Evolutionary conservation across 805 yeast genomes (phyloP), one percentile per base, ranked within the genome.

Genomic region (Schizosaccharomyces japonicus): DNA sequence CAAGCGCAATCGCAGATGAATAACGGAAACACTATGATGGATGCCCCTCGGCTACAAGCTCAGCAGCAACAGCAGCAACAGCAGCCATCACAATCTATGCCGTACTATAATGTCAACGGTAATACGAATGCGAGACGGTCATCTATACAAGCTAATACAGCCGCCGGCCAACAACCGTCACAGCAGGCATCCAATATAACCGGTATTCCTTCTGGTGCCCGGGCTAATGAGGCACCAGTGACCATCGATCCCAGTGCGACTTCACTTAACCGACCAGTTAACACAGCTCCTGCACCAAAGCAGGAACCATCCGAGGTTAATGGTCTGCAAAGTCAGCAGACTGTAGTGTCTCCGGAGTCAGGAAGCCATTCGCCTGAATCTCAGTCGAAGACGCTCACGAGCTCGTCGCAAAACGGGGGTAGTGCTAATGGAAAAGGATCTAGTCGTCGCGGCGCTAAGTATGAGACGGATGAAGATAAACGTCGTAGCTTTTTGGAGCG

Each of bases 401-500:
- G n/a, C n/a, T n/a, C n/a, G n/a, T n/a, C n/a, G n/a, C n/a, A n/a
- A n/a, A n/a, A 34, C 3, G 42, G 28, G 27, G 28, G 45, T 45
- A 50, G 50, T 45, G 25, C 39, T 26, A 51, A 49, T 57, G 56
- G 39, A 56, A 58, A 50, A 52, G 57, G 33, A 56, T 60, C 47
- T 66, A 70, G 27, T 36, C 42, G 42, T 13, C 42, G 42, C 13
- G 23, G 54, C 71, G 74, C 10, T 60, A 70, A 58, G 63, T 49
- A 72, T 67, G 15, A 71, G 71, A 49, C 80, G 63, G 60, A 80
- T 66, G 94, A 81, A 62, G 71, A 78, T 63, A 83, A 80, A 57
- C 71, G 85, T 52, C 75, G 69, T 58, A 77, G 67, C 57, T 87
- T 74, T 56, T 62, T 90, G 53, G 98, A 90, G 59, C 69, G 96